Percentiles rank a stretch among this genome's conserved stretches.
These are phyloP conservation scores for Lactarius akahatsu DNA, from an alignment of 768 basidiomycete genomes.

Conservation along the genomic window DNA sequence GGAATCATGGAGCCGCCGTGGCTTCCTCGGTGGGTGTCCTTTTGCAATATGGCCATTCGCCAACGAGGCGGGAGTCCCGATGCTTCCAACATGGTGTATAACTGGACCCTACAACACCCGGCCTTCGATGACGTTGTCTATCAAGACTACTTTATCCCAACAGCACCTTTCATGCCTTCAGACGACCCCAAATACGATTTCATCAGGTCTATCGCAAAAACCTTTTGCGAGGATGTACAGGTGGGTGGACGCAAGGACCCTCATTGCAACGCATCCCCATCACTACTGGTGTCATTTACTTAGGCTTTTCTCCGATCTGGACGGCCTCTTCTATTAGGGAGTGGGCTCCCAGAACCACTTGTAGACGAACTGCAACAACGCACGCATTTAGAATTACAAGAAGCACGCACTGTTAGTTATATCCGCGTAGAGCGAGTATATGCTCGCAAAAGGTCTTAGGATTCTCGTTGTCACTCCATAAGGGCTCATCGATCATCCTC, in stretches of 20 bases:
- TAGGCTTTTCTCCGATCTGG: conserved; percentile 66
- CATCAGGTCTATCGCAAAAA: conserved; percentile 26
- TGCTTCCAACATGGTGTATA: conserved; percentile 54
- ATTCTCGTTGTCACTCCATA: too few species aligned
- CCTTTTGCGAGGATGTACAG: conserved; percentile 58
- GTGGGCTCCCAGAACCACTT: conserved; percentile 53
- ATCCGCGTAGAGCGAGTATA: conserved; percentile 61
- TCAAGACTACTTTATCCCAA: conserved; percentile 62
- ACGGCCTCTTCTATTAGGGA: conserved; percentile 65
- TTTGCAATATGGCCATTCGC: conserved; percentile 50
- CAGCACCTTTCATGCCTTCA: conserved; percentile 47
- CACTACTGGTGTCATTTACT: conserved; percentile 3
- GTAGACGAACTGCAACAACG: conserved; percentile 55
- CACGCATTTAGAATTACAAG: conserved; percentile 50
- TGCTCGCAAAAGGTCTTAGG: conserved; percentile 47
- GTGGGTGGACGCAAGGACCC: conserved; percentile 36
- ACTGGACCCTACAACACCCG: conserved; percentile 55
- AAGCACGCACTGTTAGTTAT: conserved; percentile 47
- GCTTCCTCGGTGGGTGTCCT: conserved; percentile 62
- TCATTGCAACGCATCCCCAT: background rate
- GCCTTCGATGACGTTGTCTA: conserved; percentile 59
- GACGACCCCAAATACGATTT: conserved; percentile 35
- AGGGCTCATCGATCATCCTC: too few species aligned
- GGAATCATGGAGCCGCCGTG: conserved; percentile 51
- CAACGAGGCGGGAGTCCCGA: conserved; percentile 61